Evolutionary conservation across 371 early-diverging fungal species (phyloP), one percentile per base, ranked within the genome.

Genomic region (Apophysomyces sp.): DNA sequence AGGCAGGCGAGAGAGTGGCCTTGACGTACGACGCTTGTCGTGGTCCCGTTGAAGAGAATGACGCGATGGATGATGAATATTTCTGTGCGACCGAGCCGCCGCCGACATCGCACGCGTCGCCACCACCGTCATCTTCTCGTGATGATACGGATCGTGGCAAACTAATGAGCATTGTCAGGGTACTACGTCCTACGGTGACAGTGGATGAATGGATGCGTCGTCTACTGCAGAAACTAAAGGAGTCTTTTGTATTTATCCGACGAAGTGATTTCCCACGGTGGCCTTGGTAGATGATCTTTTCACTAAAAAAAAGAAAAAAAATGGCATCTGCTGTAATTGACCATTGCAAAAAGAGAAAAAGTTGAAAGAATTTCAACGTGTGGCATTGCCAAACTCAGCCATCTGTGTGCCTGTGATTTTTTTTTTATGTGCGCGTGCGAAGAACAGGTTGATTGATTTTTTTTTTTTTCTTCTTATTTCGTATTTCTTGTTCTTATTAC

Each of bases 121-220:
- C 34, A 34, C 49, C 49, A 44, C 24, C 49, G 1, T 2, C 49
- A 18, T 16, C 18, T 18, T 3, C 49, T 44, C 21, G 21, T 44
- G 49, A 44, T 3, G 18, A 44, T 21, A 21, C 11, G n/a, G 15
- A 7, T 44, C 49, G 18, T 44, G 18, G 26, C 9, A n/a, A n/a
- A 21, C 21, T 21, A 2, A 11, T 44, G 8, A 44, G 49, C 21
- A n/a, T 44, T 9, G 21, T 21, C 9, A 44, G 49, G 49, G 21
- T 44, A 44, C 49, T 21, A 26, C 32, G 59, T 18, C 51, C 8
- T 3, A 15, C 16, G 13, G 31, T 51, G 52, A 21, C 51, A 9
- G 24, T 59, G 34, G 52, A 59, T 18, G 51, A 28, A 24, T 59
- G 59, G 59, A 4, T 44, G 4, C 49, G 24, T 21, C 49, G 16